phyloP scores from a whole-genome alignment of 257 asterid genomes.

The Dorcoceras hygrometricum region DNA sequence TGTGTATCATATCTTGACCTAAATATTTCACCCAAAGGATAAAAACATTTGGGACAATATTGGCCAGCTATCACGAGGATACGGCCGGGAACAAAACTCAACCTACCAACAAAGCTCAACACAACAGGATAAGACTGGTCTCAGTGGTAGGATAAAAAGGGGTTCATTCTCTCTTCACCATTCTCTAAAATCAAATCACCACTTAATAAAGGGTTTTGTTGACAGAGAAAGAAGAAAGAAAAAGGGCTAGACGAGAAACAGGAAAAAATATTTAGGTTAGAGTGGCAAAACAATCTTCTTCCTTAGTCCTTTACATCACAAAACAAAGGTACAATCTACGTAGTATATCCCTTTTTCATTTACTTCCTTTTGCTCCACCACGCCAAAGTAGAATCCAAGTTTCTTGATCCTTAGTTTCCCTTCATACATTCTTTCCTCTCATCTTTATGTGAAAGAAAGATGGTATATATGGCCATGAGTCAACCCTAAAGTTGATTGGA shows the following conservation, averaged over 20 bases:
- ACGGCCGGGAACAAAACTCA: conserved; percentile 32
- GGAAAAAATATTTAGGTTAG: conserved; percentile 12
- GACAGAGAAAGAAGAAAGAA: conserved; percentile 20
- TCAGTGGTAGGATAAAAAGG: conserved; percentile 45
- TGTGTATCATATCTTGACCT: too few relatives aligned
- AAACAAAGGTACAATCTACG: conserved; percentile 34
- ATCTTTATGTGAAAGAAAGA: conserved; percentile 39
- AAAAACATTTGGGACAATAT: conserved; percentile 14
- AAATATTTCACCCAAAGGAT: too few relatives aligned
- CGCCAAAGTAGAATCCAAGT: conserved; percentile 32
- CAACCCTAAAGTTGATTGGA: conserved; percentile 40
- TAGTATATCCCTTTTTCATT: conserved; percentile 6
- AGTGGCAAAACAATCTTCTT: conserved; percentile 19
- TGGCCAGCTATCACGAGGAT: background rate
- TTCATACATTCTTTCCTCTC: conserved; percentile 41
- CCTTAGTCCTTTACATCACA: conserved; percentile 21
- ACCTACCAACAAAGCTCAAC: conserved; percentile 36
- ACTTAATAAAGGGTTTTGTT: conserved; percentile 24
- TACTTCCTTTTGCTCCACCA: conserved; percentile 28
- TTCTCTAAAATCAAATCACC: conserved; percentile 21
- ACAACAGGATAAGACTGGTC: conserved; percentile 26
- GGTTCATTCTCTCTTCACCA: conserved; percentile 28
- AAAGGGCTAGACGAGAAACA: conserved; percentile 5
- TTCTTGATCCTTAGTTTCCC: conserved; percentile 32
- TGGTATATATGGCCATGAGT: conserved; percentile 28